Evolutionary conservation across 305 asterid genomes (phyloP).

Genomic region (Stenogyne calaminthoides): DNA sequence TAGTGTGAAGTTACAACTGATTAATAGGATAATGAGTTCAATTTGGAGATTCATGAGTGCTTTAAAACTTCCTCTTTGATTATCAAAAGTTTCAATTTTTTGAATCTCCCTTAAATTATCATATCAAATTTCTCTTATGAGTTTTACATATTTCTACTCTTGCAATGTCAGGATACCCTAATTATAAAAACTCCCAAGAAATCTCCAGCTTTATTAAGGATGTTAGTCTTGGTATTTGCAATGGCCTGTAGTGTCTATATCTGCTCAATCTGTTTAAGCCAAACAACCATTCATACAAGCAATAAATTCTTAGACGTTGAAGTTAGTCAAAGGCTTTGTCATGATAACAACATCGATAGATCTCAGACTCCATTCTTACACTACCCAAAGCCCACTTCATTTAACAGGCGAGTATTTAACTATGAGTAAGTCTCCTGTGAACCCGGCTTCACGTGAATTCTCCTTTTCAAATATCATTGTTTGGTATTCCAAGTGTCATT

Average conservation of each 20-base stretch:
- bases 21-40: background rate
- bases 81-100: background rate
- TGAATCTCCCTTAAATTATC: background rate
- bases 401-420: slow-evolving; percentile 51
- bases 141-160: background rate
- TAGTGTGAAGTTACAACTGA: background rate
- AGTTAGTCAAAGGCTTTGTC: slow-evolving; percentile 43
- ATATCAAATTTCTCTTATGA: background rate
- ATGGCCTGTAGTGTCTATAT: slow-evolving; percentile 73
- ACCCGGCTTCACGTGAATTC: too few relatives aligned
- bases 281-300: slow-evolving; percentile 44
- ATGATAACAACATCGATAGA: slow-evolving; percentile 38
- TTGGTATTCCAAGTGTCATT: too few relatives aligned
- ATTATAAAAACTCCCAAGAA: slow-evolving; percentile 75
- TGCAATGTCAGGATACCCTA: slow-evolving; percentile 57
- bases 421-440: background rate
- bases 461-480: too few relatives aligned
- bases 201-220: slow-evolving; percentile 65
- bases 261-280: slow-evolving; percentile 77
- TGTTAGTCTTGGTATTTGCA: slow-evolving; percentile 60
- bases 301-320: slow-evolving; percentile 39
- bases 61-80: background rate
- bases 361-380: slow-evolving; percentile 63
- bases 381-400: slow-evolving; percentile 80
- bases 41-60: background rate